Percentiles rank a stretch among this genome's conserved stretches.
Evolutionary conservation across 148 eudicot species (phyloP).

Genomic region (Silene uniflora): DNA sequence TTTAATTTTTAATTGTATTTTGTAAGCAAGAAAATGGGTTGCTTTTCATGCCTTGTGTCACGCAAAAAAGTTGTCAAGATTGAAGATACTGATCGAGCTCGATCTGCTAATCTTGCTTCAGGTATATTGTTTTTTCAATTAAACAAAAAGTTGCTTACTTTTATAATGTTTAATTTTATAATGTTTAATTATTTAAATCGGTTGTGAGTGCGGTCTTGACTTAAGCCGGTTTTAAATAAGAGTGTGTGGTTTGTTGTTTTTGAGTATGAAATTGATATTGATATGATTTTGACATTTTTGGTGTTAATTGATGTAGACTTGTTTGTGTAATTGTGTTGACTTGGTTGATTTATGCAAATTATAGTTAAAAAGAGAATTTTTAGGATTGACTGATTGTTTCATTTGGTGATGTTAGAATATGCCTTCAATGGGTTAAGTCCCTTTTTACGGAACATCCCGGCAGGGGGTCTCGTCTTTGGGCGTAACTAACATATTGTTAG

Average conservation of each 20-base stretch:
- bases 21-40: slow-evolving; percentile 35
- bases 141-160: slow-evolving; percentile 1
- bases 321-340: not conserved
- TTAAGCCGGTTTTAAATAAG: no score
- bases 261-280: not conserved
- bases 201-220: no score
- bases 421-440: no score
- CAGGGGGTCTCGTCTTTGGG: no score
- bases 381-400: slow-evolving; percentile 5
- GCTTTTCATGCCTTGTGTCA: slow-evolving; percentile 32
- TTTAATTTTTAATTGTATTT: not conserved
- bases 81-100: slow-evolving; percentile 47
- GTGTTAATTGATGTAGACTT: not conserved
- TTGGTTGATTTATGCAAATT: slow-evolving; percentile 14
- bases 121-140: slow-evolving; percentile 21
- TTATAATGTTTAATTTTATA: no score
- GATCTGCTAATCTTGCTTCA: slow-evolving; percentile 44
- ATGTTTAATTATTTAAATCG: no score
- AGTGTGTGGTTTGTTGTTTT: no score
- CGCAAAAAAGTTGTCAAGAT: slow-evolving; percentile 35
- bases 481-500: no score
- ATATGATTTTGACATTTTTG: not conserved
- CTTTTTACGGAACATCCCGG: no score
- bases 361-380: slow-evolving; percentile 17
- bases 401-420: no score